These are phyloP conservation scores for Geotrichum restrictum DNA, from an alignment of 1,139 yeast species.

Conservation along the genomic window DNA sequence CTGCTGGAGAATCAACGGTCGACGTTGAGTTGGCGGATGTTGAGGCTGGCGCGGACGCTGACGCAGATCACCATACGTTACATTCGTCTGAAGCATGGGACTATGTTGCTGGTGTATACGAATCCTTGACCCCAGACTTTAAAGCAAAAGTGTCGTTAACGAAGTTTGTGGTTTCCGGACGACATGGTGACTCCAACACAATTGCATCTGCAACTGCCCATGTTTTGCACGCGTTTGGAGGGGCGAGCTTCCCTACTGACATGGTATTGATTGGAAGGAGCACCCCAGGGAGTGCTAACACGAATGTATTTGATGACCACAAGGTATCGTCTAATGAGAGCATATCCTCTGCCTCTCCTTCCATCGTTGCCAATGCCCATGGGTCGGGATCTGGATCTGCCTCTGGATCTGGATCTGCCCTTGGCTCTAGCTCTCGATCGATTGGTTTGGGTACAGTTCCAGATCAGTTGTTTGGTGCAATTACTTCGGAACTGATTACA, in stretches of 20 bases:
- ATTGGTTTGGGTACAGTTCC: neutral
- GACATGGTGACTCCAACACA: conserved; percentile 3
- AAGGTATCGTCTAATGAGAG: neutral
- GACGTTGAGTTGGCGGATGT: neutral
- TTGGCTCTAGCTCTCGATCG: no score
- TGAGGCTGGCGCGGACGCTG: neutral
- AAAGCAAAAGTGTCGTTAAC: conserved; percentile 5
- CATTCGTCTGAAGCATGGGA: conserved; percentile 17
- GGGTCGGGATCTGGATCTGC: neutral
- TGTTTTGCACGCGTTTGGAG: conserved; percentile 7
- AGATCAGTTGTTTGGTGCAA: conserved; percentile 10
- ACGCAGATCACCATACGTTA: neutral
- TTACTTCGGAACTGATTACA: conserved; percentile 10
- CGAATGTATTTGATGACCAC: conserved; percentile 1
- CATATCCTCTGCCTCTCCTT: neutral
- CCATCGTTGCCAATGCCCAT: neutral
- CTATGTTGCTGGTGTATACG: conserved; percentile 7
- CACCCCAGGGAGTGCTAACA: conserved; percentile 1
- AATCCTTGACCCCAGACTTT: conserved; percentile 2
- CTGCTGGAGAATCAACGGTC: conserved; percentile 30
- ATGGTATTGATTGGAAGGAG: conserved; percentile 19
- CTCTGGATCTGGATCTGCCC: no score
- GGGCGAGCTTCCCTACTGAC: conserved; percentile 7
- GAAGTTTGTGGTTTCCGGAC: conserved; percentile 42
- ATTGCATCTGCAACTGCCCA: neutral